Evolutionary conservation across 257 asterid species (phyloP), one percentile per base, ranked within the genome.

Genomic region (Solanum medicagineum): DNA sequence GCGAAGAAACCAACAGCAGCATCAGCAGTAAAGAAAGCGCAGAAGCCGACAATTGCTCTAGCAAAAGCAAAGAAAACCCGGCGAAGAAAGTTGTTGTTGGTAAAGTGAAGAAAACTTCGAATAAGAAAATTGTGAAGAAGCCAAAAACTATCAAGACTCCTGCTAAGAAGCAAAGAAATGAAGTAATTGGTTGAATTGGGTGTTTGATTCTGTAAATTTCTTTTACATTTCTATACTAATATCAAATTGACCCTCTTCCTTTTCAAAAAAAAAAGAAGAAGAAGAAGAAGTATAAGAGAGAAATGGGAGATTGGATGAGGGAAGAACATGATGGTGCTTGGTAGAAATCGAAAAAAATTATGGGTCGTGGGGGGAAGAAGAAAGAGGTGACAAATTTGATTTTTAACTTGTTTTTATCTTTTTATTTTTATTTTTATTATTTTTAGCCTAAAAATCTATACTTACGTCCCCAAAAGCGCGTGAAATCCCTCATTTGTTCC

Each of bases 41-140:
- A 90, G 54, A 90, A 90, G 56, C 2, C 88, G 0, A 81, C 69
- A 6, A 13, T 85, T 6, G 70, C 81, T 16, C 73, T 83, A 0
- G 85, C 70, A 6, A 79, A 53, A 53, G 65, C 4, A 19, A 89
- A 91, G 55, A 85, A 69, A 17, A 66, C 85, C 87, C 83, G 8
- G 70, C 36, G 59, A 85, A 81, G 81, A 85, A 60, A 44, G 71
- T 40, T 0, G 85, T 71, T 0, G 69, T 42, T n/a, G 47, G 71
- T 49, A 85, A 85, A 54, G 47, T 65, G 53, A 85, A 85, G 85
- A 85, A 77, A 29, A 54, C 83, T 15, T 71, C 81, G 10, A 26
- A 26, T 3, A 32, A 32, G 4, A 32, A 32, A 32, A 32, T 32
- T 4, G 36, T 32, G 55, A 85, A 85, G 71, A 85, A 85, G 81